Evolutionary conservation across 2,329 filamentous ascomycete genomes (phyloP), one percentile per base, ranked within the genome.

Genomic region (Herpotrichia juniperi): DNA sequence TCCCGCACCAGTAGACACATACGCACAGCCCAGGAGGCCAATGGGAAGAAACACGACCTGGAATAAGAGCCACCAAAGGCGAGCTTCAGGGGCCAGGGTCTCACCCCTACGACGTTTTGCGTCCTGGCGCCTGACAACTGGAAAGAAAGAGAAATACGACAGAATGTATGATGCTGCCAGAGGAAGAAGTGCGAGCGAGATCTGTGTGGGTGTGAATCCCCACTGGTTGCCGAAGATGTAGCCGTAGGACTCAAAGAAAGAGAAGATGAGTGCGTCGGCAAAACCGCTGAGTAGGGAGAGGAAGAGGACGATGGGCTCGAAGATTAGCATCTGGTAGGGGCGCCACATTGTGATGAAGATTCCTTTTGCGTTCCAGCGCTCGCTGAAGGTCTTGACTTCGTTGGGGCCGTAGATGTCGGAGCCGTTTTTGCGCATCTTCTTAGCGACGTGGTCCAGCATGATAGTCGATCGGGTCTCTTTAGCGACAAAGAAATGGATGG

Each of bases 391-490:
- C 22, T 59, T 54, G 25, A 56, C 78, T 73, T 94, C 90, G 49
- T 88, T 85, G 0, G 89, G 89, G 1, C 90, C 90, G 62, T 84
- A 90, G 57, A 91, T 69, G 57, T 58, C 53, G 26, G 53, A 42
- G n/a, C 75, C 83, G 3, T 75, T 74, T 75, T 87, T 81, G 71
- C 90, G 83, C 59, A 84, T 83, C 71, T 89, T 90, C 73, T 89
- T 90, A 22, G 90, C 91, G 53, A 90, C 88, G 1, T 77, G 79
- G 75, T 93, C 87, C 78, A 94, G 86, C 79, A 93, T 81, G 56
- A 91, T 82, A 1, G 87, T 90, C 0, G 85, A 82, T 43, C 90
- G 81, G 1, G 90, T 93, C 73, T 94, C 91, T 1, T 88, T 88
- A 1, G 93, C 90, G 5, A 84, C 78, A 52, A 88, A 67, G 42